These are phyloP conservation scores for Coemansia sp. DNA, from an alignment of 192 early-diverging fungal genomes.

Conservation along the genomic window DNA sequence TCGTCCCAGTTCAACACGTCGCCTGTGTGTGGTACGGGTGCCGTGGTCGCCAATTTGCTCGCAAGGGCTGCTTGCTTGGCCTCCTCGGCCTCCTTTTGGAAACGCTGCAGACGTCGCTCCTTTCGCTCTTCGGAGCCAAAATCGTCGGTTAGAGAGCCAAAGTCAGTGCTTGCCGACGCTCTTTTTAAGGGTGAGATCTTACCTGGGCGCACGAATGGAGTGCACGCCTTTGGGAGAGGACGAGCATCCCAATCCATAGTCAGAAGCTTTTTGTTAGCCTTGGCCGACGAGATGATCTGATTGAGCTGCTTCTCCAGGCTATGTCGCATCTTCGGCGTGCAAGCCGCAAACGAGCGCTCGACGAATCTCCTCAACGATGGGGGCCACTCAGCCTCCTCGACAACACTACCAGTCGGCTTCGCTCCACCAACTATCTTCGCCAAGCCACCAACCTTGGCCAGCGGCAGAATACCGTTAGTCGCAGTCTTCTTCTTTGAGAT, in stretches of 20 bases:
- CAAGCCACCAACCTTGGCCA: neutral
- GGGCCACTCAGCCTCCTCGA: conserved; percentile 32
- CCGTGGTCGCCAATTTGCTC: conserved; percentile 6
- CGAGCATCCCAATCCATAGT: conserved; percentile 37
- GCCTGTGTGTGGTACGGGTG: conserved; percentile 41
- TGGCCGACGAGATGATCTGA: conserved; percentile 45
- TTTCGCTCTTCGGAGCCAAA: conserved; percentile 49
- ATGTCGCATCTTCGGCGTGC: conserved; percentile 10
- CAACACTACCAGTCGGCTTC: neutral
- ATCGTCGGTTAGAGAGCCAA: conserved; percentile 9
- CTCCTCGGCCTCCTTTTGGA: conserved; percentile 38
- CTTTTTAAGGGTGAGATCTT: conserved; percentile 13
- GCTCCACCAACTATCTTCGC: neutral
- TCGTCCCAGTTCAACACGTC: conserved; percentile 79
- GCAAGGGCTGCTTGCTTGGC: conserved; percentile 32
- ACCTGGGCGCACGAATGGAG: neutral
- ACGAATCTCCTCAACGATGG: conserved; percentile 37
- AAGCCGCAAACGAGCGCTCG: conserved; percentile 49
- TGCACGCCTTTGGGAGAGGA: conserved; percentile 47
- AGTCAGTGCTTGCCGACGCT: conserved; percentile 10
- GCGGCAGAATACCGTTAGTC: neutral
- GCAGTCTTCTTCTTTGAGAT: conserved; percentile 12
- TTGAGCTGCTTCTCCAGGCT: conserved; percentile 44
- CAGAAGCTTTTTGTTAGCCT: conserved; percentile 46
- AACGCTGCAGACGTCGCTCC: conserved; percentile 39